These are phyloP conservation scores for Stephanodiscus triporus DNA, from an alignment of 108 stramenopile genomes.

Conservation along the genomic window DNA sequence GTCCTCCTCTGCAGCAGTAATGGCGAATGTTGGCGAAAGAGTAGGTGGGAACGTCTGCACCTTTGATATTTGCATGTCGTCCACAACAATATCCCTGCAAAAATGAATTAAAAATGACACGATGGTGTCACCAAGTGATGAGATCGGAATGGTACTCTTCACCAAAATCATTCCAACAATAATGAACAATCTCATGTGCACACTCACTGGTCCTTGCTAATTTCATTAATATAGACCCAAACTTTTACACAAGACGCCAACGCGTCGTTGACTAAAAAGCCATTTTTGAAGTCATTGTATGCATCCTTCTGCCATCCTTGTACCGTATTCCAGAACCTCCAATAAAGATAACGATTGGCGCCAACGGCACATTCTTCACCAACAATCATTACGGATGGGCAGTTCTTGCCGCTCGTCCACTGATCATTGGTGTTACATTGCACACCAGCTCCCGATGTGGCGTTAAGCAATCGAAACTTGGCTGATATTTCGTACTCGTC, in stretches of 20 bases:
- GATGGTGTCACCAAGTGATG: not conserved
- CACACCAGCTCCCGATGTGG: slow-evolving; percentile 31
- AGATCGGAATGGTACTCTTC: not conserved
- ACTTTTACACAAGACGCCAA: slow-evolving; percentile 38
- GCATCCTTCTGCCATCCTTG: slow-evolving; percentile 36
- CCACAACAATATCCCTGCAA: slow-evolving; percentile 38
- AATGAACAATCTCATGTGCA: not conserved
- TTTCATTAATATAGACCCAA: slow-evolving; percentile 37
- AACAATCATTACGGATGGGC: slow-evolving; percentile 44
- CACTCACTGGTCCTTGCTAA: slow-evolving; percentile 26
- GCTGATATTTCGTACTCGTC: slow-evolving; percentile 42
- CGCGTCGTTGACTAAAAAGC: slow-evolving; percentile 28
- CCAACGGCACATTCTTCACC: slow-evolving; percentile 29
- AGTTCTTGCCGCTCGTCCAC: slow-evolving; percentile 22
- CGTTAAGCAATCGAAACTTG: slow-evolving; percentile 41
- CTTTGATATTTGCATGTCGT: slow-evolving; percentile 35
- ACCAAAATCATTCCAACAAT: not conserved
- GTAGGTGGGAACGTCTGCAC: slow-evolving; percentile 18
- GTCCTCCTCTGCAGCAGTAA: not conserved
- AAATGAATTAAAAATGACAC: not conserved
- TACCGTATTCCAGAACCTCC: slow-evolving; percentile 33
- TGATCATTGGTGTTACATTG: slow-evolving; percentile 36
- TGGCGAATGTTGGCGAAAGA: slow-evolving; percentile 15
- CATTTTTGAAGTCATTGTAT: slow-evolving; percentile 39
- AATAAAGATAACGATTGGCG: slow-evolving; percentile 13